Evolutionary conservation across 371 early-diverging fungal genomes (phyloP).

Genomic region (Syncephalis plumigaleata): DNA sequence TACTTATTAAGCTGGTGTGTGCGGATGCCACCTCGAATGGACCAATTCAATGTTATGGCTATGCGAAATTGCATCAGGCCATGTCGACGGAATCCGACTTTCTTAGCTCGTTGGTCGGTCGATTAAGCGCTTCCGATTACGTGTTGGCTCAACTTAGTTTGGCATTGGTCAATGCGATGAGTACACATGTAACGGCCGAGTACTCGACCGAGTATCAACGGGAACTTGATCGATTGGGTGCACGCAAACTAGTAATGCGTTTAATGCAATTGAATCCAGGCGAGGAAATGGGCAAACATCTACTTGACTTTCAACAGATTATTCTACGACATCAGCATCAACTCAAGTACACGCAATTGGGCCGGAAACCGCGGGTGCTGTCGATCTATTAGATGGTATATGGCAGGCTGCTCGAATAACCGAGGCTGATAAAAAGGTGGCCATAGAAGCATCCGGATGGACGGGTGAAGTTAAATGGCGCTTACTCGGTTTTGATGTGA

Average conservation of each 20-base stretch:
- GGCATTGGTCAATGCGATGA: slow-evolving; percentile 35
- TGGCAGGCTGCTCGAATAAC: slow-evolving; percentile 32
- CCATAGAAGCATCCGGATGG: too few species aligned
- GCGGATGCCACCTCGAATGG: slow-evolving; percentile 19
- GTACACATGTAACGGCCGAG: slow-evolving; percentile 38
- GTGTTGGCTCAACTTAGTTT: slow-evolving; percentile 43
- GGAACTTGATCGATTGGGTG: slow-evolving; percentile 22
- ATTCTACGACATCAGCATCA: slow-evolving; percentile 32
- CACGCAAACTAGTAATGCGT: slow-evolving; percentile 21
- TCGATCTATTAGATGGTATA: slow-evolving; percentile 29
- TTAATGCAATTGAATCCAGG: slow-evolving; percentile 40
- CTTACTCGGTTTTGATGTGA: slow-evolving; percentile 47
- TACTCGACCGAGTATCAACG: slow-evolving; percentile 24
- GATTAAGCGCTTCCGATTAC: slow-evolving; percentile 43
- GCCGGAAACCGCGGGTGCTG: slow-evolving; percentile 26
- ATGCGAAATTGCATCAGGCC: slow-evolving; percentile 25
- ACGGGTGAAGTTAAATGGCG: slow-evolving; percentile 32
- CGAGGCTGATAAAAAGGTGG: slow-evolving; percentile 2
- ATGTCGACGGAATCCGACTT: slow-evolving; percentile 29
- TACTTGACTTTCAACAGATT: slow-evolving; percentile 47
- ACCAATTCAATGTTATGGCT: slow-evolving; percentile 23
- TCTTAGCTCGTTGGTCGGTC: slow-evolving; percentile 30
- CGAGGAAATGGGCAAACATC: slow-evolving; percentile 33
- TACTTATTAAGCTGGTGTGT: slow-evolving; percentile 40
- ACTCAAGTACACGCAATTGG: slow-evolving; percentile 29